Base-by-base conservation (phyloP, 1,139 yeast species). In the Yarrowia galli region DNA sequence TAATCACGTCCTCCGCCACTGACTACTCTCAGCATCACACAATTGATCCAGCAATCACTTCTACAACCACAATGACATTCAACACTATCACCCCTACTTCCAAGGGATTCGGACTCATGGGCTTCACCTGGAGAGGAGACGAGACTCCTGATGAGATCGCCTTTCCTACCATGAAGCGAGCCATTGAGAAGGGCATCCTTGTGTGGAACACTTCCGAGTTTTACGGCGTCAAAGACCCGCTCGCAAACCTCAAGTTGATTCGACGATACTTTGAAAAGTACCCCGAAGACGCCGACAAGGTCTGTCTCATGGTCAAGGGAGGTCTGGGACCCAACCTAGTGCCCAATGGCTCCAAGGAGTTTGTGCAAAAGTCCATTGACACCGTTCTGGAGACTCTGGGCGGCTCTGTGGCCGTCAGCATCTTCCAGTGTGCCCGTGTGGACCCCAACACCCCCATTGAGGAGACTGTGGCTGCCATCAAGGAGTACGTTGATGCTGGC, bases 141-240 rank as follows among this genome's bases (percentile, higher is more conserved):
- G 75, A 77, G 22, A 73, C 76, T 36, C 81, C 87, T 32, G 76
- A 79, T 36, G 85, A 82, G 49, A 79, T 82, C 68, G 82, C 87
- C 1, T 77, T 86, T 69, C 82, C 81, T 48, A 75, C 82, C 18
- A 78, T 87, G 74, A 81, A 82, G 69, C 79, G 78, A 54, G 86
- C 86, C 13, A 75, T 83, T 10, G 81, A 83, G 42, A 79, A 81
- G 51, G 87, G 86, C 42, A 84, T 84, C 68, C 84, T 83, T 38
- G 83, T 89, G 69, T 79, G 91, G 79, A 91, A 91, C 74, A 86
- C 86, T 38, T 96, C 96, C 68, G 95, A 89, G 73, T 90, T 91
- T 75, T 92, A 92, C 74, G 96, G 96, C 32, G 76, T 81, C 0
- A 79, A 78, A 5, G 78, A 79, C 61, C 80, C 83, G 63, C 79